phyloP scores from a whole-genome alignment of 1,139 yeast genomes.

The Kodamaea suecica region DNA sequence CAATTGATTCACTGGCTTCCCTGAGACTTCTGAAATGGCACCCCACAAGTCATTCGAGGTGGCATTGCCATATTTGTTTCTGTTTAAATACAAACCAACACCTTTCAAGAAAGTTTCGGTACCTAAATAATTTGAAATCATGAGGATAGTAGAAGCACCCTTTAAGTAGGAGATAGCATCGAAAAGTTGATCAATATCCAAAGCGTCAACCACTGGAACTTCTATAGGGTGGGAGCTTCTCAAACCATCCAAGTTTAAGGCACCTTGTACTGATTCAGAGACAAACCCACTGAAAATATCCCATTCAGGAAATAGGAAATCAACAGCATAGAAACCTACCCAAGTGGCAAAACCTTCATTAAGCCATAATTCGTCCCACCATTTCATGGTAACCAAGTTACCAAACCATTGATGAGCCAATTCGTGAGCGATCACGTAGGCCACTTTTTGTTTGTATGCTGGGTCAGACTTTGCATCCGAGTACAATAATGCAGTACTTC shows the following conservation, averaged over 20 bases:
- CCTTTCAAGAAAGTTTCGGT: constrained; percentile 66
- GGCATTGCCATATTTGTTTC: constrained; percentile 73
- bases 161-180: constrained; percentile 82
- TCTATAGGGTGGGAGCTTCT: constrained; percentile 83
- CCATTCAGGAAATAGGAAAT: constrained; percentile 81
- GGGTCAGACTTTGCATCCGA: constrained; percentile 66
- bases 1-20: constrained; percentile 65
- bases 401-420: constrained; percentile 96
- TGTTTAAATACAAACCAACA: constrained; percentile 65
- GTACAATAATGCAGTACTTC: constrained; percentile 70
- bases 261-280: constrained; percentile 64
- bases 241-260: constrained; percentile 67
- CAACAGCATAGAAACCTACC: constrained; percentile 82
- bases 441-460: constrained; percentile 69
- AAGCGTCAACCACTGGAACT: constrained; percentile 76
- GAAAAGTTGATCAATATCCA: constrained; percentile 80
- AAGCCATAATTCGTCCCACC: constrained; percentile 94
- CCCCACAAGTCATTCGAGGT: constrained; percentile 79
- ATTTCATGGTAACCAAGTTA: constrained; percentile 86
- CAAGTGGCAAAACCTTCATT: constrained; percentile 89
- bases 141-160: constrained; percentile 73
- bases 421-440: constrained; percentile 87
- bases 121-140: constrained; percentile 70
- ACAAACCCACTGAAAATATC: constrained; percentile 76
- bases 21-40: constrained; percentile 68